A percentile compares a stretch with the other conserved stretches of the same genome.
Evolutionary conservation across 306 rosid genomes (phyloP).

Genomic region (Argentina anserina): DNA sequence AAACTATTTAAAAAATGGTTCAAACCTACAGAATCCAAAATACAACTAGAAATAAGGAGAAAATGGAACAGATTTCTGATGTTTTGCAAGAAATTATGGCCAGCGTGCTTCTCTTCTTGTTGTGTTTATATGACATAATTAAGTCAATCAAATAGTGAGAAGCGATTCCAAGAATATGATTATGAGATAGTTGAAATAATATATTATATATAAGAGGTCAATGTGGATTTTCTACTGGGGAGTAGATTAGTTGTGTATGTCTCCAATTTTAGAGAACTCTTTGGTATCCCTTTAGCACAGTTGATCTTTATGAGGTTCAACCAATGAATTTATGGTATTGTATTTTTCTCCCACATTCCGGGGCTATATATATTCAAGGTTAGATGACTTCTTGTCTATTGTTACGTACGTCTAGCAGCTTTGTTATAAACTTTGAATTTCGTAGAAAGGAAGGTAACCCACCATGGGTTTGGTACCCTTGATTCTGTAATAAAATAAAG

Average conservation of each 20-base stretch:
- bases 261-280: not conserved
- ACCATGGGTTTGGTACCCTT: constrained; percentile 77
- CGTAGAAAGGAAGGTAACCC: constrained; percentile 27
- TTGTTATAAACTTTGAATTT: not conserved
- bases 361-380: not conserved
- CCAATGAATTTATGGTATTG: not conserved
- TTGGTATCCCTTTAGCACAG: not conserved
- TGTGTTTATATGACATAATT: not conserved
- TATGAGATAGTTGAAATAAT: not conserved
- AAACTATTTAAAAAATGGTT: not conserved
- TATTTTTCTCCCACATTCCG: not conserved
- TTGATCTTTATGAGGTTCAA: not conserved
- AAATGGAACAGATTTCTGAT: not conserved
- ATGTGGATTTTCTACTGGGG: not conserved
- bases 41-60: not conserved
- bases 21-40: not conserved
- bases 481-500: constrained; percentile 63
- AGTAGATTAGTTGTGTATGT: not conserved
- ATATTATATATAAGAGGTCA: not conserved
- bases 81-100: not conserved
- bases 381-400: not conserved
- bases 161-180: not conserved
- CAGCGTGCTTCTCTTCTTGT: not conserved
- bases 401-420: not conserved
- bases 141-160: not conserved